Evolutionary conservation across 805 yeast species (phyloP), one percentile per base, ranked within the genome.

Genomic region (Yarrowia sp.): DNA sequence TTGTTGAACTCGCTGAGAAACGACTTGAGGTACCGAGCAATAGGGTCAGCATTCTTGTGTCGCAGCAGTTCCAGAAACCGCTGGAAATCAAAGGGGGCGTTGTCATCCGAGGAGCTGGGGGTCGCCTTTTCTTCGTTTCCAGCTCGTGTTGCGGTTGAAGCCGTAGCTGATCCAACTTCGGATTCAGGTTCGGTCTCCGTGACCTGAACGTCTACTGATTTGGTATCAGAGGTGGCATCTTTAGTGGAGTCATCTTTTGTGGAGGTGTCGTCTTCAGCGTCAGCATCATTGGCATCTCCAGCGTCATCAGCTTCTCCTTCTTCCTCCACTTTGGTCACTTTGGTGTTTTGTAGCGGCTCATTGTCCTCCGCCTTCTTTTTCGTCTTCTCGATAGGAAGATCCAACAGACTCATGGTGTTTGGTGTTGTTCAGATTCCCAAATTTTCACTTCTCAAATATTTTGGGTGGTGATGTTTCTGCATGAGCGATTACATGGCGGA

Each of bases 11-110:
- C 94, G 52, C 82, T 84, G 53, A 96, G 78, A 73, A 95, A 96
- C 1, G 97, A 91, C 72, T 89, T 87, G 47, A 93, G 85, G 74
- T 94, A 95, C 68, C 91, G 84, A 7, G 93, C 92, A 43, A 92
- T 84, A 0, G 98, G 98, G 68, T 91, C 97, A 6, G 98, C 97
- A 67, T 83, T 82, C 70, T 87, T 88, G 65, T 85, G 83, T 69
- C 89, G 87, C 71, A 95, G 82, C 71, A 89, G 90, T 82, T 81
- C 46, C 92, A 80, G 58, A 75, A 95, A 95, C 30, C 83, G 77
- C 75, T 91, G 97, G 76, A 94, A 95, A 76, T 95, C 97, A 77
- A 61, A 61, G 7, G 66, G 66, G 10, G 66, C 64, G 17, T 42
- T 55, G n/a, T 58, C 64, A 14, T 58, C 64, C 1, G 64, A 58